Conservation (phyloP, 371 early-diverging fungal genomes). For the Funneliformis caledonium region DNA sequence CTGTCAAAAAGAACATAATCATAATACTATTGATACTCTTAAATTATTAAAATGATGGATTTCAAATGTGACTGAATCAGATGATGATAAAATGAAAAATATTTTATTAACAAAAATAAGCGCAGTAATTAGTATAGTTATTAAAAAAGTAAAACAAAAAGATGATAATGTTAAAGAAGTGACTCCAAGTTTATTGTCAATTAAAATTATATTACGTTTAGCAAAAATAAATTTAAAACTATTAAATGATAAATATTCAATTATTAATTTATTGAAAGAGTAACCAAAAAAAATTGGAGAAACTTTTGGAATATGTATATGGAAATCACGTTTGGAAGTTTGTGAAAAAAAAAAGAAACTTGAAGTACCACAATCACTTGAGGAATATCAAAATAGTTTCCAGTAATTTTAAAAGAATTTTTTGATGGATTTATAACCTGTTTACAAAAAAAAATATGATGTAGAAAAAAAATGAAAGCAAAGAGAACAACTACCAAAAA, state of each 20-base stretch:
- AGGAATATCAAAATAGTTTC: not conserved
- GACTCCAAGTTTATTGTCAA: not conserved
- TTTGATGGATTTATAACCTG: not conserved
- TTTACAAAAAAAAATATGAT: slow-evolving; percentile 16
- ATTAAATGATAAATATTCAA: not conserved
- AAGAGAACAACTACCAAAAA: not conserved
- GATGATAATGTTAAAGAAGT: not conserved
- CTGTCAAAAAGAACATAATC: not conserved
- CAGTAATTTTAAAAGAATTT: not conserved
- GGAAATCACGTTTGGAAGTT: not conserved
- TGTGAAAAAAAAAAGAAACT: slow-evolving; percentile 22
- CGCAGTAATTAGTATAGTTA: not conserved
- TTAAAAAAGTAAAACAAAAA: too few species aligned
- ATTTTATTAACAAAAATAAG: not conserved
- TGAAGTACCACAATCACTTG: not conserved
- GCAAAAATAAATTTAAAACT: not conserved
- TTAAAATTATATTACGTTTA: slow-evolving; percentile 1
- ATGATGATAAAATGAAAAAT: not conserved
- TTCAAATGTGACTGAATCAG: not conserved
- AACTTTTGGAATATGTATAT: not conserved
- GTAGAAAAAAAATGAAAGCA: not conserved
- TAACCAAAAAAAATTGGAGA: slow-evolving; percentile 13
- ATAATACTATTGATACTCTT: slow-evolving; percentile 1
- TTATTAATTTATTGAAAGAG: not conserved
- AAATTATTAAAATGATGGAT: not conserved